phyloP scores from a whole-genome alignment of 2,329 filamentous ascomycete genomes.

The Neonectria magnoliae region DNA sequence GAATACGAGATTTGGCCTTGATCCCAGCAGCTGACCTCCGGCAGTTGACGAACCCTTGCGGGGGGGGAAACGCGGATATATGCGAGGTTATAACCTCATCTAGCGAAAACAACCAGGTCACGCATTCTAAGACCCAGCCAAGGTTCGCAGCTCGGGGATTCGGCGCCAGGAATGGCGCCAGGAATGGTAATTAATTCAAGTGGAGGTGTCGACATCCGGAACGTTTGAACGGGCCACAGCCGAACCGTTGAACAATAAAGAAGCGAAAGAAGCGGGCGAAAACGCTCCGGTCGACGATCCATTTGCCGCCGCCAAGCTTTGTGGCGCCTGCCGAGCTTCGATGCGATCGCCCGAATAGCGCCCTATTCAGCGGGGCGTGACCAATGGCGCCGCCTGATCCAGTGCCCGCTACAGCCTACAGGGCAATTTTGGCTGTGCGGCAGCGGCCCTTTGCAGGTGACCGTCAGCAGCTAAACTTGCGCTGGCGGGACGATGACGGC shows the following conservation, averaged over 20 bases:
- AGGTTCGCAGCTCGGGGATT: not conserved
- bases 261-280: not conserved
- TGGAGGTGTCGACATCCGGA: not conserved
- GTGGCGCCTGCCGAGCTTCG: not conserved
- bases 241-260: not conserved
- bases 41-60: not conserved
- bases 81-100: not conserved
- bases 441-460: not conserved
- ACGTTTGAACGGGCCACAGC: not conserved
- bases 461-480: not conserved
- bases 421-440: not conserved
- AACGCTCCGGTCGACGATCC: not conserved
- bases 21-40: not conserved
- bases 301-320: slow-evolving; percentile 5
- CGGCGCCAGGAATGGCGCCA: no score
- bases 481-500: not conserved
- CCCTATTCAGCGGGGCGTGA: not conserved
- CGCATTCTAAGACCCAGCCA: no score
- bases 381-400: not conserved
- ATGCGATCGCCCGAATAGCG: not conserved
- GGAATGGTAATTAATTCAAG: not conserved
- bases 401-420: not conserved
- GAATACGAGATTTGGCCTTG: not conserved
- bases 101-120: not conserved
- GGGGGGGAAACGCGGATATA: not conserved